Evolutionary conservation across 1,139 yeast genomes (phyloP), one percentile per base, ranked within the genome.

Genomic region (Candida sanyaensis): DNA sequence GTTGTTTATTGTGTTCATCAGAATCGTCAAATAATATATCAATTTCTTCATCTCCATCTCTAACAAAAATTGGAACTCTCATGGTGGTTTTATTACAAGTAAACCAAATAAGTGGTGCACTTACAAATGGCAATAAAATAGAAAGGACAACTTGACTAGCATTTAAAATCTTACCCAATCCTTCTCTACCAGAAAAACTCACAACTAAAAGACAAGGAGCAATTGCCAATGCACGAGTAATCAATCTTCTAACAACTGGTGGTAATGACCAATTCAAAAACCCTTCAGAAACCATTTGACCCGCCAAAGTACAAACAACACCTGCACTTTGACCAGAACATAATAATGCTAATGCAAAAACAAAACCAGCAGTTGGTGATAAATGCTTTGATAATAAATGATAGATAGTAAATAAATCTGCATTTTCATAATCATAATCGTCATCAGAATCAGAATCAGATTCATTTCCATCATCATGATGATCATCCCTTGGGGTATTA

Each of bases 301-400:
- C 97, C 1, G 98, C 96, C 61, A 93, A 77, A 0, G 99, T 93
- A 61, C 97, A 93, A n/a, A 93, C 96, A 29, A 95, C 88, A 43
- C 99, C 98, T 1, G 99, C 98, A 60, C 96, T 88, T 63, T 92
- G 96, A 17, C 99, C 99, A n/a, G 96, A 88, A 62, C 92, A 91
- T 45, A 93, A 73, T 65, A 93, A 79, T 1, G 98, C 98, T 41
- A 91, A 69, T 1, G 97, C 97, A 72, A 93, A 93, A 1, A 93
- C 84, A 30, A 90, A 75, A 4, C 98, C 99, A 0, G 98, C 98
- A 2, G 91, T 86, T n/a, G 88, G 86, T 1, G 96, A 88, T 41
- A 93, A 77, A 59, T 87, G 89, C 40, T 77, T 70, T 4, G 84
- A 75, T 24, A 93, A 78, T 65, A 92, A 75, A 50, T 86, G 80